Base-by-base conservation (phyloP, 2,329 filamentous ascomycete species). In the Hirsutella minnesotensis region DNA sequence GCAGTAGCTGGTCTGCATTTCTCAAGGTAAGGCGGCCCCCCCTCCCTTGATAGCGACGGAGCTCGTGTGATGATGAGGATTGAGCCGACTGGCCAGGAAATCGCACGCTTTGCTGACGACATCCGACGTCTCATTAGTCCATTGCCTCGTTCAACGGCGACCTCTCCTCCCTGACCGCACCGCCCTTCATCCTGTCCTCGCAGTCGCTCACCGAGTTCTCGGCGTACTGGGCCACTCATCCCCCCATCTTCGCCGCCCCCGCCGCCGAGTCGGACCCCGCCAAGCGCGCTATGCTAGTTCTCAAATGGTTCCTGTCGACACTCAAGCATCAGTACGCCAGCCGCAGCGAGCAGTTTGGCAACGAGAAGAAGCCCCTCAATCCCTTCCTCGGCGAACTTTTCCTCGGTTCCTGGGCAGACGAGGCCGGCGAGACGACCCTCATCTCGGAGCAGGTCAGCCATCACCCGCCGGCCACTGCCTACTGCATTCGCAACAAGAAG, bases 291-390 rank as follows among this genome's bases (percentile, higher is more conserved):
- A 66, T 94, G 51, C 71, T 90, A 29, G 90, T 96, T n/a, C 69
- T 95, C 54, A 94, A 90, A 64, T 96, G 90, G 90, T 96, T 95
- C 67, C 67, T 96, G 43, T 89, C 81, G 56, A 95, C 89, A 3
- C 72, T 96, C 41, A 94, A 92, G 68, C 86, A 94, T 64, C 87
- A 94, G 60, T 80, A 81, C 55, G 76, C 77, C 45, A 78, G 71
- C 56, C 73, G 75, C 46, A 94, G 86, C 58, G 89, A 95, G 53
- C 69, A 79, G 53, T 80, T 73, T 49, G 88, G 87, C 40, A 92
- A 87, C 57, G 90, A 95, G 72, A 96, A 96, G 79, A 98, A 96
- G 71, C 90, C 90, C 3, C 68, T 98, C 46, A 96, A 98, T 59
- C 92, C 92, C 0, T 96, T 98, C 66, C 67, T 98, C 30, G 90